Base-by-base conservation (phyloP, 495 filamentous ascomycete genomes). In the Friedmanniomyces simplex region DNA sequence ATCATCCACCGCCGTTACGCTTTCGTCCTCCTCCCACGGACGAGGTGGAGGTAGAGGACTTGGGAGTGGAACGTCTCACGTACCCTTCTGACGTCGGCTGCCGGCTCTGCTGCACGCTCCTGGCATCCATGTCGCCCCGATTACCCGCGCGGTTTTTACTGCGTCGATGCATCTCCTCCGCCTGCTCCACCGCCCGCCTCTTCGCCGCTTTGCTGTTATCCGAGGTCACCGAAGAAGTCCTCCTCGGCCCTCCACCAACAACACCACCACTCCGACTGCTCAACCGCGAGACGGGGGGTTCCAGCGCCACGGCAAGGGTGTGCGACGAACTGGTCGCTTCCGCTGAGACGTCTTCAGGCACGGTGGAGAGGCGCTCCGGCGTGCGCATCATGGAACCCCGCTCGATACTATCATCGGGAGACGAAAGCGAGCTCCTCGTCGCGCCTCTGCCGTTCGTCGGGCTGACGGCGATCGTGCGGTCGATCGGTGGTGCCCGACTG, bases 141-240 rank as follows among this genome's bases (percentile, higher is more conserved):
- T 36, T 51, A n/a, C 39, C 30, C 7, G 60, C 51, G 46, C 55
- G n/a, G n/a, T n/a, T n/a, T n/a, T n/a, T 59, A 37, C 34, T 52
- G 8, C 41, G 41, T 39, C 60, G 45, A 37, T 59, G 34, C 10
- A 59, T 14, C 52, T 63, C 60, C 46, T 63, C 60, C 2, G 60
- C 60, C 32, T 55, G 56, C 30, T 63, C 60, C 1, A 54, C 56
- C 1, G 34, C 48, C 20, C 48, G 34, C 14, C 60, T 5, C 51
- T 63, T 63, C 21, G 60, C 42, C 21, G 60, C 56, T 42, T 63
- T n/a, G n/a, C n/a, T n/a, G n/a, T n/a, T 63, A 42, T 63, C 60
- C n/a, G 59, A 58, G 10, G 54, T n/a, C 4, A 50, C 57, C 16
- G 59, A 62, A 13, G 58, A 55, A 10, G 52, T 41, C 18, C 6